Evolutionary conservation across 805 yeast species (phyloP).

Genomic region (Martiniozyma abietophila): DNA sequence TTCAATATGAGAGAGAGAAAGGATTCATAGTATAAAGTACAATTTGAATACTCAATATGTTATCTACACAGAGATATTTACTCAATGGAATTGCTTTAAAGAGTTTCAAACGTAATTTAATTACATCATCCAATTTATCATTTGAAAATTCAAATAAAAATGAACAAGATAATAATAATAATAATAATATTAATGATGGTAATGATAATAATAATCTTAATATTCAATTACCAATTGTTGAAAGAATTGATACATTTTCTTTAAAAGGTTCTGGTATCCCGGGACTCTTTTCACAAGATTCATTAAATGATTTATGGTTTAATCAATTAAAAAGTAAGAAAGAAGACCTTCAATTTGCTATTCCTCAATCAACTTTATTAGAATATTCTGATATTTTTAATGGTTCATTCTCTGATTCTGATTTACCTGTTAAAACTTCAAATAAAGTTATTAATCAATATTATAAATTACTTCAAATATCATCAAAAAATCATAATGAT

Average conservation of each 20-base stretch:
- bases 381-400: conserved; percentile 21
- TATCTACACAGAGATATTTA: too few relatives aligned
- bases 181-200: too few relatives aligned
- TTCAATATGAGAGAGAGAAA: too few relatives aligned
- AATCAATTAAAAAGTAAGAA: conserved; percentile 33
- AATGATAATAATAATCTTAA: too few relatives aligned
- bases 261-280: conserved; percentile 28
- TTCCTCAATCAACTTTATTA: conserved; percentile 23
- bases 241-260: conserved; percentile 1
- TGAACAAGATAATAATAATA: too few relatives aligned
- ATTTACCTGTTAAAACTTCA: conserved; percentile 16
- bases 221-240: conserved; percentile 3
- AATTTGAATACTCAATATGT: too few relatives aligned
- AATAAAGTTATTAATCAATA: conserved; percentile 24
- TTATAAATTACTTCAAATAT: conserved; percentile 29
- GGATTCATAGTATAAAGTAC: too few relatives aligned
- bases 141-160: too few relatives aligned
- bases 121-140: too few relatives aligned
- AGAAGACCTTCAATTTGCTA: conserved; percentile 31
- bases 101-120: too few relatives aligned
- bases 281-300: conserved; percentile 40
- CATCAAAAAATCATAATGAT: conserved; percentile 35
- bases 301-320: conserved; percentile 44
- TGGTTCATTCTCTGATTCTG: conserved; percentile 9
- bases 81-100: too few relatives aligned